Evolutionary conservation across 371 early-diverging fungal species (phyloP), one percentile per base, ranked within the genome.

Genomic region (Circinella umbellata): DNA sequence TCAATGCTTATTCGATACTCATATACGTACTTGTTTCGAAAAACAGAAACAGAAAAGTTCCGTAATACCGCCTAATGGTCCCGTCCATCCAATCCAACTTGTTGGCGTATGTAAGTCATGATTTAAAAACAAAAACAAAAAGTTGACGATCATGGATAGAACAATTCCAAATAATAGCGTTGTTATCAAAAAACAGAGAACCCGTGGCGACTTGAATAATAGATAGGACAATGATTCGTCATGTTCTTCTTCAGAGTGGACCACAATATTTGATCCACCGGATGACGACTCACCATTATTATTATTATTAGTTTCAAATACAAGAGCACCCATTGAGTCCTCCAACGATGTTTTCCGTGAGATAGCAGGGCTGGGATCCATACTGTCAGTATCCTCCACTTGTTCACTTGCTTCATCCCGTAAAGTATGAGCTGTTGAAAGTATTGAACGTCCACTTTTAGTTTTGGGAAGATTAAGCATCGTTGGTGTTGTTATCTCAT

Each of bases 401-500:
- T 70, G 71, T 51, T 78, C 78, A 61, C 75, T 73, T 6, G 76
- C 80, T 38, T 80, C 80, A 49, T 80, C 80, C n/a, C 80, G 72
- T 48, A 80, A 34, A 8, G 65, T 53, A n/a, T 49, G 65, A 48
- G 65, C 65, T 14, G 38, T 64, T 18, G 65, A 64, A 34, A 64
- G 15, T 4, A 61, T 61, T 4, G 80, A 57, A n/a, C 27, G 20
- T 18, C 57, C 1, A 34, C 57, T 57, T 57, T 57, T 57, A 11
- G 57, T 7, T 34, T 34, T 57, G 20, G 34, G 3, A 27, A 57
- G 57, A 7, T 34, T 57, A 15, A 53, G 6, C 0, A 15, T 51
- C 15, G 51, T 51, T 51, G 47, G 9, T 47, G 47, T 47, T 47
- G 47, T 47, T 47, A 15, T 47, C 3, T 9, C 9, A 47, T 47